These are phyloP conservation scores for Tulasnella sp. DNA, from an alignment of 768 basidiomycete genomes.

Conservation along the genomic window DNA sequence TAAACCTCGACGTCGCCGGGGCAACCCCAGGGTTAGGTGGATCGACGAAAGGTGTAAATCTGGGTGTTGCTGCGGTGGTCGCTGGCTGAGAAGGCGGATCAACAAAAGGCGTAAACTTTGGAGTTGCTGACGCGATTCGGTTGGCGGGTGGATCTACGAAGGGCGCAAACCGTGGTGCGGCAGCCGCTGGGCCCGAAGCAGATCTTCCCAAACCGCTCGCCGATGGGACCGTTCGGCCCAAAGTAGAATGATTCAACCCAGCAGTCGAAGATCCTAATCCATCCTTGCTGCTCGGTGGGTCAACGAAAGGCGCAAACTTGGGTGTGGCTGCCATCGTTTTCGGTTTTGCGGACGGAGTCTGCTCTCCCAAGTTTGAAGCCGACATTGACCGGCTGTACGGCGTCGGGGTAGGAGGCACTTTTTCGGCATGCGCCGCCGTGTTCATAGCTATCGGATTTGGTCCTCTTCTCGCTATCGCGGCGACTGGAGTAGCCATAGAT, in stretches of 20 bases:
- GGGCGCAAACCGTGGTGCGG: not conserved
- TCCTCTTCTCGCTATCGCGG: too few relatives aligned
- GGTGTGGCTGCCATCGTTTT: not conserved
- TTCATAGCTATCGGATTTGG: too few relatives aligned
- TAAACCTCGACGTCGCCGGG: not conserved
- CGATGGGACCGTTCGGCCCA: too few relatives aligned
- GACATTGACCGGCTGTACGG: not conserved
- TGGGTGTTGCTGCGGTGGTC: not conserved
- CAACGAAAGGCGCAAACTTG: constrained; percentile 14
- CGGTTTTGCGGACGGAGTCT: too few relatives aligned
- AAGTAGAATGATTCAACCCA: too few relatives aligned
- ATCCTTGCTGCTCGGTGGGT: not conserved
- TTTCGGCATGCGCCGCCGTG: not conserved
- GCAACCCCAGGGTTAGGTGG: not conserved
- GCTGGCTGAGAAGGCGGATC: not conserved
- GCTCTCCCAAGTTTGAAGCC: too few relatives aligned
- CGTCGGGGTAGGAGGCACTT: constrained; percentile 11
- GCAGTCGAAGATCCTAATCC: too few relatives aligned
- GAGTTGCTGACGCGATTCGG: not conserved
- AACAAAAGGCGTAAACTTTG: constrained; percentile 12
- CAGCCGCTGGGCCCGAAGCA: not conserved
- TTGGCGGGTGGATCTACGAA: constrained; percentile 4
- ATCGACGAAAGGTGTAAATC: constrained; percentile 16
- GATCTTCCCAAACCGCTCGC: too few relatives aligned
- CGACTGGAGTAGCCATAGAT: too few relatives aligned